Conservation (phyloP, 192 early-diverging fungal genomes). For the Podila verticillata region DNA sequence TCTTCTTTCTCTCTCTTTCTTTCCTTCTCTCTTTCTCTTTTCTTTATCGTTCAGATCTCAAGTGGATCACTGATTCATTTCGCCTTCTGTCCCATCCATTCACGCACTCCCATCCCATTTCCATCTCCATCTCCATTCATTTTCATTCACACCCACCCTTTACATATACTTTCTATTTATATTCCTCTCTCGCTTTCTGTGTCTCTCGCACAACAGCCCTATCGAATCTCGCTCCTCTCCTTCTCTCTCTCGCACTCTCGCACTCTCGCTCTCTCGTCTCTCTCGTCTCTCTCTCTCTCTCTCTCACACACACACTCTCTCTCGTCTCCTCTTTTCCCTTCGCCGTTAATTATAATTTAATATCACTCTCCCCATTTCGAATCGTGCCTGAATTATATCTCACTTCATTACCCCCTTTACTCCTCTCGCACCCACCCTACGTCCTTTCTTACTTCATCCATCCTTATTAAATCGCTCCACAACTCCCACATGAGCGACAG, state of each 20-base stretch:
- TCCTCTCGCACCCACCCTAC: neutral
- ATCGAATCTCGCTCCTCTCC: neutral
- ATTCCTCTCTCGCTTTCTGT: neutral
- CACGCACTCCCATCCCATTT: neutral
- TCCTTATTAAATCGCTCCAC: neutral
- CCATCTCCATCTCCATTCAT: neutral
- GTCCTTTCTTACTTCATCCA: neutral
- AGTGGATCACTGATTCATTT: neutral
- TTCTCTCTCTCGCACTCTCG: neutral
- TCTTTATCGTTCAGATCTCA: neutral
- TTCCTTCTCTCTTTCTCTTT: neutral
- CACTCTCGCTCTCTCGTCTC: neutral
- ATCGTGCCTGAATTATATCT: neutral
- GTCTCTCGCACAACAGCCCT: neutral
- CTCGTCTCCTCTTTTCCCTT: neutral
- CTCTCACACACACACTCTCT: no score
- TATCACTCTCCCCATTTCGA: no score
- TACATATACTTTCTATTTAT: neutral
- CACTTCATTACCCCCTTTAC: neutral
- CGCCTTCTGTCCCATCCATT: no score
- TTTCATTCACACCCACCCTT: neutral
- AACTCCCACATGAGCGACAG: neutral
- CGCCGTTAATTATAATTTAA: no score
- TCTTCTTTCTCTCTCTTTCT: neutral
- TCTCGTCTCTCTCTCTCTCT: neutral